A percentile compares a stretch with the other conserved stretches of the same genome.
phyloP scores from a whole-genome alignment of 169 alveolate species.

The Plasmodium relictum region DNA sequence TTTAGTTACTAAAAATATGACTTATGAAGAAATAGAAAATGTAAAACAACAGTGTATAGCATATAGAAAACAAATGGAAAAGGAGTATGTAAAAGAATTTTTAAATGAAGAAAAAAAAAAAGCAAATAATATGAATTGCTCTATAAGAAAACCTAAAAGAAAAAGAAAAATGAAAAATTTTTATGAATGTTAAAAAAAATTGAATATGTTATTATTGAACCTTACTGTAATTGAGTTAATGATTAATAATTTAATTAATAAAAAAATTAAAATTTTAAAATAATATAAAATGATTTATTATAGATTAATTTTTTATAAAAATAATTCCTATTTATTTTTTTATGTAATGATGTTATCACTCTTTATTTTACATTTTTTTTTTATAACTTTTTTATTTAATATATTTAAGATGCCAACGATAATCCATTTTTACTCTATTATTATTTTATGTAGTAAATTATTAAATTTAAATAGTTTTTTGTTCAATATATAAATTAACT shows the following conservation, averaged over 20 bases:
- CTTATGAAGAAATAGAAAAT: slow-evolving; percentile 69
- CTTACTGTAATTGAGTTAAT: not conserved
- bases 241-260: no score
- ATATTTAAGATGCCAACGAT: not conserved
- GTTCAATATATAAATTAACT: no score
- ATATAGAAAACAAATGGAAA: slow-evolving; percentile 75
- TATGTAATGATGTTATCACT: slow-evolving; percentile 5
- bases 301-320: no score
- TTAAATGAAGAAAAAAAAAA: slow-evolving; percentile 47
- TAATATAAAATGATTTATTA: not conserved
- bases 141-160: slow-evolving; percentile 22
- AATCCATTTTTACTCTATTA: not conserved
- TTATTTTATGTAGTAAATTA: not conserved
- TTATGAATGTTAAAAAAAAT: slow-evolving; percentile 29
- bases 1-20: slow-evolving; percentile 71
- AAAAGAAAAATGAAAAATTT: slow-evolving; percentile 45
- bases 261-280: no score
- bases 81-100: slow-evolving; percentile 51
- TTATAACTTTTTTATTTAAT: not conserved
- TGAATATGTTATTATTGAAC: not conserved
- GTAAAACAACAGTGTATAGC: slow-evolving; percentile 75
- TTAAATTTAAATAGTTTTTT: no score
- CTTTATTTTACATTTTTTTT: not conserved
- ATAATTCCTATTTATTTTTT: not conserved
- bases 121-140: slow-evolving; percentile 1